Conservation (phyloP, 352 stramenopile species). For the Globisporangium iwayamae region DNA sequence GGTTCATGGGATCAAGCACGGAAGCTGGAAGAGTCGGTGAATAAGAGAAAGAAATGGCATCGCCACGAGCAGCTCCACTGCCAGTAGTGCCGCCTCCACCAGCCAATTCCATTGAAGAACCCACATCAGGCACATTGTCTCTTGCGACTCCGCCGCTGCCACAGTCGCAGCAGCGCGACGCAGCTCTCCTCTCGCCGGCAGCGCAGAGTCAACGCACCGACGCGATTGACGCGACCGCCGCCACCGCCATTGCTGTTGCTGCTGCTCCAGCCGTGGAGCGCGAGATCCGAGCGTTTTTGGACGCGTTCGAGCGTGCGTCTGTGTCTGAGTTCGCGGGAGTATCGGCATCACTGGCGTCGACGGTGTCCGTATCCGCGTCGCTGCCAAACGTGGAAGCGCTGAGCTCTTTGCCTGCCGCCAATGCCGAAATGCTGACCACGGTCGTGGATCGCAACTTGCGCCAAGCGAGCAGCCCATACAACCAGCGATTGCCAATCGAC, state of each 20-base stretch:
- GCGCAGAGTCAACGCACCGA: background rate
- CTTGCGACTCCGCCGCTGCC: background rate
- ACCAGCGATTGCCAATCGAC: conserved; percentile 7
- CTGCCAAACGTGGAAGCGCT: conserved; percentile 1
- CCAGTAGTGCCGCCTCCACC: background rate
- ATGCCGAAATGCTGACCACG: background rate
- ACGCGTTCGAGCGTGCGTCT: conserved; percentile 11
- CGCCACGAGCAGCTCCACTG: background rate
- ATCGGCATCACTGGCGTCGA: conserved; percentile 13
- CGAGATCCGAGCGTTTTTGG: conserved; percentile 13
- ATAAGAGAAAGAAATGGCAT: conserved; percentile 9
- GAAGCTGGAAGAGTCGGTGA: conserved; percentile 2
- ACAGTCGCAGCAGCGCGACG: background rate
- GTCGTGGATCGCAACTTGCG: background rate
- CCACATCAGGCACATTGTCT: background rate
- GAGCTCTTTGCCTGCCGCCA: background rate
- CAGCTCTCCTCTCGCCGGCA: background rate
- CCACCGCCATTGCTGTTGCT: background rate
- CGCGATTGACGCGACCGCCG: background rate
- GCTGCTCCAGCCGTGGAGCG: background rate
- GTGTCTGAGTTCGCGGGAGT: conserved; percentile 10
- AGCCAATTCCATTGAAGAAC: background rate
- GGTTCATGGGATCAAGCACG: no score
- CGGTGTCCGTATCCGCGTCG: conserved; percentile 9
- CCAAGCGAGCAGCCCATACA: background rate